These are phyloP conservation scores for Apiospora pterosperma DNA, from an alignment of 2,329 filamentous ascomycete genomes.

Conservation along the genomic window DNA sequence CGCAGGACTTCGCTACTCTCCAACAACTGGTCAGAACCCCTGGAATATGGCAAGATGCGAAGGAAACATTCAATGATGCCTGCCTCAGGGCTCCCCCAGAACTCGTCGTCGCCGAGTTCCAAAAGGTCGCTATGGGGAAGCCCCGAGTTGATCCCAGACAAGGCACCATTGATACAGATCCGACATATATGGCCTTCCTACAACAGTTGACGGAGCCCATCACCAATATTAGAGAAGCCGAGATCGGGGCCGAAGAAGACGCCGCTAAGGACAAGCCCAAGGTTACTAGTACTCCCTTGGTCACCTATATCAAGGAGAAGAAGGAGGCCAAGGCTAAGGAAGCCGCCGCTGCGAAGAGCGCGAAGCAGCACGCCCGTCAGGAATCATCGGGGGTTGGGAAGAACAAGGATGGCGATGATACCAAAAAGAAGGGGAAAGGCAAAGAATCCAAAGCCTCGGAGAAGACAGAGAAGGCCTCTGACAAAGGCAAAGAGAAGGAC, in stretches of 20 bases:
- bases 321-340: conserved; percentile 59
- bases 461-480: conserved; percentile 61
- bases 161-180: conserved; percentile 94
- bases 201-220: conserved; percentile 75
- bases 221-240: conserved; percentile 43
- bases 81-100: conserved; percentile 75
- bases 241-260: conserved; percentile 47
- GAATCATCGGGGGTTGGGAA: conserved; percentile 48
- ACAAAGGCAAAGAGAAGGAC: conserved; percentile 43
- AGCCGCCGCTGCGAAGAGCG: conserved; percentile 29
- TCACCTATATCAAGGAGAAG: conserved; percentile 88
- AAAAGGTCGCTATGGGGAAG: conserved; percentile 73
- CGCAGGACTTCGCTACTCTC: conserved; percentile 63
- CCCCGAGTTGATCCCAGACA: conserved; percentile 78
- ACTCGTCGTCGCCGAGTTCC: conserved; percentile 80
- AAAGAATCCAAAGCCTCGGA: conserved; percentile 60
- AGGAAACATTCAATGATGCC: conserved; percentile 68
- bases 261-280: conserved; percentile 50
- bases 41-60: conserved; percentile 75
- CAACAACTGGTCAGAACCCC: conserved; percentile 63
- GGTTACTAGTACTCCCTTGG: conserved; percentile 79
- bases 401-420: conserved; percentile 46
- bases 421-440: conserved; percentile 46
- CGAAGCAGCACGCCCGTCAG: conserved; percentile 50
- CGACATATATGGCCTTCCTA: conserved; percentile 91